Base-by-base conservation (phyloP, 768 basidiomycete genomes). In the Pisolithus marmoratus region DNA sequence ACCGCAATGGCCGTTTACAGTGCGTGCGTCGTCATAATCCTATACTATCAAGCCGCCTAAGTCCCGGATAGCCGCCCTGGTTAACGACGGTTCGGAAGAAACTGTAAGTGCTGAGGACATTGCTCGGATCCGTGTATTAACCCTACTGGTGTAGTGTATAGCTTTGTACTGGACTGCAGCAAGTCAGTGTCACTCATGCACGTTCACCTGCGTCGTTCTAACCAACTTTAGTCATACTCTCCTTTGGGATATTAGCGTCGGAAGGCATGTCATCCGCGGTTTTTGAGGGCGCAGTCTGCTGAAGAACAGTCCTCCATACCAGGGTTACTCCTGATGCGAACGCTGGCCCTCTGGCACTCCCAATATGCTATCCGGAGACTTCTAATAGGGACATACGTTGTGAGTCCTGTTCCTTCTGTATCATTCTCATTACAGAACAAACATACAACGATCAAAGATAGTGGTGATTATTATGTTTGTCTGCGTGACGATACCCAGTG, bases 261-360 rank as follows among this genome's bases (percentile, higher is more conserved):
- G 54, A 55, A 49, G 54, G 54, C 31, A 37, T 26, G 36, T 29
- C 20, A 22, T 6, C 22, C 5, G 8, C 7, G 3, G 24, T 4
- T 22, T 7, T 27, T 5, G 3, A 42, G 22, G 2, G 11, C 9
- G 15, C 22, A 8, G 4, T 49, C 17, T 45, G 4, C 17, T 24
- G 22, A n/a, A 26, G 19, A 29, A 22, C 7, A 41, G 19, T 5
- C 11, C 7, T 27, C n/a, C 15, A 23, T 19, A 5, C 12, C 3
- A 55, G 54, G 54, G 24, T 38, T 55, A 4, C 52, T 55, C 43
- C 42, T 55, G 6, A 48, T 55, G 14, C 54, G 54, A 15, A 53
- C 51, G 17, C 40, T 53, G 41, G 54, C 52, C 8, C 48, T 55
- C 2, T 55, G 54, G 54, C 41, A 48, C 9, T 2, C 20, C n/a